A percentile compares a stretch with the other conserved stretches of the same genome.
Conservation (phyloP, 2,329 filamentous ascomycete genomes). For the Colletotrichum godetiae region DNA sequence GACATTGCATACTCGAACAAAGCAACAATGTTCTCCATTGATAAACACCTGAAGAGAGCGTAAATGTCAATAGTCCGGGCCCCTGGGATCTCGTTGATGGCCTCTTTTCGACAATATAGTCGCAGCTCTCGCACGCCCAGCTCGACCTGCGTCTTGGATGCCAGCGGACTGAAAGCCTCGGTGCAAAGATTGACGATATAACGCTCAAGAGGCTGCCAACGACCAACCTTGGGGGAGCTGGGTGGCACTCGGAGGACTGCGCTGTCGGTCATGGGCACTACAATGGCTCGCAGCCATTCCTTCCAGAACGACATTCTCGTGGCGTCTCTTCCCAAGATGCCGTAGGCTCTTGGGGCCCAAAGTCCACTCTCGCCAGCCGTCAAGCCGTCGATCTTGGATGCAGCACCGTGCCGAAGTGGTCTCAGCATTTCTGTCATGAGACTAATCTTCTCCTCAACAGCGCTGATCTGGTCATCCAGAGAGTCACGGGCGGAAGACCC, state of each 20-base stretch:
- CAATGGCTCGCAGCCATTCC: constrained; percentile 93
- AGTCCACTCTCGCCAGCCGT: constrained; percentile 95
- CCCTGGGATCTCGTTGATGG: constrained; percentile 90
- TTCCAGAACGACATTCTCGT: constrained; percentile 95
- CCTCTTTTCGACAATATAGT: constrained; percentile 93
- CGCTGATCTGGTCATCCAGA: constrained; percentile 93
- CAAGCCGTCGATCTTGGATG: constrained; percentile 95
- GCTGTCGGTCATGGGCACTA: constrained; percentile 96
- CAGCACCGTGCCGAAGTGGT: constrained; percentile 91
- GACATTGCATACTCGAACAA: constrained; percentile 93
- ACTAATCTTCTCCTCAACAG: constrained; percentile 95
- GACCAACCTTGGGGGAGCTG: constrained; percentile 89
- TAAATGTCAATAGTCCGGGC: constrained; percentile 93
- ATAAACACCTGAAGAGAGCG: constrained; percentile 89
- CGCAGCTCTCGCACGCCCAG: constrained; percentile 89
- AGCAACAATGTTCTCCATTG: constrained; percentile 90
- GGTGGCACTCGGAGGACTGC: constrained; percentile 83
- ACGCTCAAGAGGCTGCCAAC: constrained; percentile 96
- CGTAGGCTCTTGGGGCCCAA: constrained; percentile 95
- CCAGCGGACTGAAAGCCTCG: constrained; percentile 90
- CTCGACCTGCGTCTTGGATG: constrained; percentile 96
- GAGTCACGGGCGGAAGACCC: constrained; percentile 84
- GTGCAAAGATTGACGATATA: constrained; percentile 98
- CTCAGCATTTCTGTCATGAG: constrained; percentile 96
- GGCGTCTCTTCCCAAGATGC: constrained; percentile 86